Percentiles rank a stretch among this genome's conserved stretches.
Conservation (phyloP, 2,329 filamentous ascomycete species). For the Biscogniauxia sp. region DNA sequence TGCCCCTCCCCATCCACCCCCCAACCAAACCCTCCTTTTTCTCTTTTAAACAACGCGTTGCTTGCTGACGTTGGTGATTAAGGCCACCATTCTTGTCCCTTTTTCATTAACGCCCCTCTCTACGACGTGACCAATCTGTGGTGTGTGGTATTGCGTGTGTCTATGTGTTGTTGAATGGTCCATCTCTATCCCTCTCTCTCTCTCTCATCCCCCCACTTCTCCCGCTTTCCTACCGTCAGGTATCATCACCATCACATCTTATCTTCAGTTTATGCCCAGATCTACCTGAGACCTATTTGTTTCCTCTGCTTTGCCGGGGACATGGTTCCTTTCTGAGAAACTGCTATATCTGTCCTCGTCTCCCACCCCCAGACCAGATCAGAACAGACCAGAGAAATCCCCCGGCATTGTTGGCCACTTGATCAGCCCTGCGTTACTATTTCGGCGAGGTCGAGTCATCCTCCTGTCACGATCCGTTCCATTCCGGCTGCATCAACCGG, state of each 20-base stretch:
- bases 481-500: constrained; percentile 3
- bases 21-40: not conserved
- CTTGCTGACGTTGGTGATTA: not conserved
- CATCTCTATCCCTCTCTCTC: no score
- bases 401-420: constrained; percentile 3
- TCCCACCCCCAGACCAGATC: not conserved
- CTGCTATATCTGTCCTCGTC: constrained; percentile 18
- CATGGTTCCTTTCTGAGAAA: constrained; percentile 11
- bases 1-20: constrained; percentile 2
- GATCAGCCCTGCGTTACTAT: not conserved
- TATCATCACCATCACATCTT: constrained; percentile 9
- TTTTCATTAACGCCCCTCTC: not conserved
- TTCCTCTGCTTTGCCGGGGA: constrained; percentile 10
- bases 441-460: constrained; percentile 19
- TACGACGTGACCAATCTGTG: not conserved
- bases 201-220: constrained; percentile 4
- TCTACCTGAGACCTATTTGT: constrained; percentile 1
- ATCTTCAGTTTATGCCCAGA: not conserved
- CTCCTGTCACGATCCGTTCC: not conserved
- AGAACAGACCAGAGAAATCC: constrained; percentile 2
- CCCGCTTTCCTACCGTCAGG: constrained; percentile 11
- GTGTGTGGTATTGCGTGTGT: no score
- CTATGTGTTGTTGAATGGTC: no score
- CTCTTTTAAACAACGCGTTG: not conserved
- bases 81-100: not conserved